Evolutionary conservation across 179 eudicot species (phyloP).

Genomic region (Heliamphora ciliata): DNA sequence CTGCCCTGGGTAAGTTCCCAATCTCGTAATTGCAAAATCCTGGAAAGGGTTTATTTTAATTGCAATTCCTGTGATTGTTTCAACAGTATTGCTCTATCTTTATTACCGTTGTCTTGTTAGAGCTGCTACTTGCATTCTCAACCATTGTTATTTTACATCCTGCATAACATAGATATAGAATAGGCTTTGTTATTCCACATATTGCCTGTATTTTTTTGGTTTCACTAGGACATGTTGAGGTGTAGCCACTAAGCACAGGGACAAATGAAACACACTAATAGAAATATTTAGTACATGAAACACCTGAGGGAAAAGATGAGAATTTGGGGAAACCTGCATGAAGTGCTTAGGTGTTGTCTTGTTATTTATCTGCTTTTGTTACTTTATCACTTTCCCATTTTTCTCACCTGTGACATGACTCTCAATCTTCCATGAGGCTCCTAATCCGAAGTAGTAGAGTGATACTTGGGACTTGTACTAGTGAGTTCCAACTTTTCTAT

Average conservation of each 20-base stretch:
- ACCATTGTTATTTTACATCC: background rate
- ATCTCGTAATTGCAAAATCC: background rate
- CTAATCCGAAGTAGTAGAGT: too few relatives aligned
- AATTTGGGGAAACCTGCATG: background rate
- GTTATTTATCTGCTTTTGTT: background rate
- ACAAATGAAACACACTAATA: background rate
- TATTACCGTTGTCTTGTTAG: background rate
- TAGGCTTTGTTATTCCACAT: background rate
- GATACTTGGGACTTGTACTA: background rate
- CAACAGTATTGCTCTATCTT: slow-evolving; percentile 1
- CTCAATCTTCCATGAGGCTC: too few relatives aligned
- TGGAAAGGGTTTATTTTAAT: background rate
- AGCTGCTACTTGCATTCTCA: background rate
- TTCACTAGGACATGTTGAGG: background rate
- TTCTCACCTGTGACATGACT: background rate
- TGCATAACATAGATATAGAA: background rate
- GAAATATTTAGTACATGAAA: too few relatives aligned
- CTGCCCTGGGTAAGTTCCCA: slow-evolving; percentile 55
- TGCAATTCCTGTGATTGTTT: background rate
- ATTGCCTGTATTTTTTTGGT: background rate
- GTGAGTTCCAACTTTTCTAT: background rate
- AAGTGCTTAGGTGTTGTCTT: background rate
- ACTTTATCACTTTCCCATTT: background rate
- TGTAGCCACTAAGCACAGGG: background rate
- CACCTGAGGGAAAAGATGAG: background rate